Percentiles rank a stretch among this genome's conserved stretches.
phyloP scores from a whole-genome alignment of 2,329 filamentous ascomycete genomes.

The Botryotinia calthae region DNA sequence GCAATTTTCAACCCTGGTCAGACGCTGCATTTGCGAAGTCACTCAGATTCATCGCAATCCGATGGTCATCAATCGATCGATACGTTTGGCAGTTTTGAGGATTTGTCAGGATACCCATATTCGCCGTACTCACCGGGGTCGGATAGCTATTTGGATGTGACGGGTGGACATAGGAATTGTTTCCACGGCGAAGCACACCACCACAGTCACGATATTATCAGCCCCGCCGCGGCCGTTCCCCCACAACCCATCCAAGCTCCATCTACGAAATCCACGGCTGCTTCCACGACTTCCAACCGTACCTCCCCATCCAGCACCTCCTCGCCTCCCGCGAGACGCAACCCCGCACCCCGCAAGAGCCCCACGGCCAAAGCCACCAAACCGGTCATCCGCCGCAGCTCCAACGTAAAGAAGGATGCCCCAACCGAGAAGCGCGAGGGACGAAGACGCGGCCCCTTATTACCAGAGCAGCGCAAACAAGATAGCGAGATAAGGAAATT shows the following conservation, averaged over 20 bases:
- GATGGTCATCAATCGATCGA: slow-evolving; percentile 59
- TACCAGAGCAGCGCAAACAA: slow-evolving; percentile 92
- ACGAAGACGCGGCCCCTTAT: slow-evolving; percentile 80
- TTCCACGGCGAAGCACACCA: slow-evolving; percentile 55
- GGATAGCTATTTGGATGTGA: slow-evolving; percentile 66
- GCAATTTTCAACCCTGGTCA: slow-evolving; percentile 87
- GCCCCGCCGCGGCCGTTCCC: slow-evolving; percentile 64
- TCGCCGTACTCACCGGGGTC: slow-evolving; percentile 82
- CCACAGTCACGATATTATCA: slow-evolving; percentile 55
- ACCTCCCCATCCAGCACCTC: slow-evolving; percentile 58
- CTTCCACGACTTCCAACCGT: slow-evolving; percentile 54
- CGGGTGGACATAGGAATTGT: slow-evolving; percentile 56
- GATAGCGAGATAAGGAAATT: slow-evolving; percentile 96
- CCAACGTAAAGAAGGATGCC: slow-evolving; percentile 77
- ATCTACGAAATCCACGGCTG: slow-evolving; percentile 57
- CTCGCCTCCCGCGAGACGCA: slow-evolving; percentile 64
- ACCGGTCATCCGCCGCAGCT: slow-evolving; percentile 75
- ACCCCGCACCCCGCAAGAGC: slow-evolving; percentile 64
- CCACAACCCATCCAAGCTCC: slow-evolving; percentile 68
- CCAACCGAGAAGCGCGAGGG: slow-evolving; percentile 85
- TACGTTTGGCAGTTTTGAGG: slow-evolving; percentile 74
- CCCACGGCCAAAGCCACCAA: slow-evolving; percentile 72
- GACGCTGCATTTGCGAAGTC: slow-evolving; percentile 82
- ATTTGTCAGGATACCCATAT: slow-evolving; percentile 62
- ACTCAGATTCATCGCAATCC: slow-evolving; percentile 79